Evolutionary conservation across 139 green algal genomes (phyloP).

Genomic region (Pleodorina starrii): DNA sequence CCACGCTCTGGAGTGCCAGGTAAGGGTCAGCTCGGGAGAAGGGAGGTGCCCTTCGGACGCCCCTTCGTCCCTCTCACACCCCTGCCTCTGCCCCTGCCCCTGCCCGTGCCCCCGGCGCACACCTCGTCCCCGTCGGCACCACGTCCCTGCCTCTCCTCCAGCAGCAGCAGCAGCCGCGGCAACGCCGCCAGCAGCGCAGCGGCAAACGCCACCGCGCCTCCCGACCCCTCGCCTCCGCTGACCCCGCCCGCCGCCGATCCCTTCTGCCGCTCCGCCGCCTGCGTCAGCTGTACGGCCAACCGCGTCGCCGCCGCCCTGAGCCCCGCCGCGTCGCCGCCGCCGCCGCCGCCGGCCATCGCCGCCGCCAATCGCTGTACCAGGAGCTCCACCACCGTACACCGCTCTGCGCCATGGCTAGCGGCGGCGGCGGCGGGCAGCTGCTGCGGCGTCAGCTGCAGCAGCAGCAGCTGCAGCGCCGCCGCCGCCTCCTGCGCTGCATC

Average conservation of each 20-base stretch:
- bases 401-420: background rate
- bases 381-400: background rate
- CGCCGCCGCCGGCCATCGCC: background rate
- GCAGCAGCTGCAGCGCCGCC: slow-evolving; percentile 8
- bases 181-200: background rate
- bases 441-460: background rate
- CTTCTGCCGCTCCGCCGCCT: background rate
- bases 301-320: slow-evolving; percentile 4
- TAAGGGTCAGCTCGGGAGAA: too few species aligned
- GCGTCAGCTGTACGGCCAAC: slow-evolving; percentile 9
- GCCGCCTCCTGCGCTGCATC: background rate
- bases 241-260: background rate
- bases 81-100: too few species aligned
- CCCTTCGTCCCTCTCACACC: too few species aligned
- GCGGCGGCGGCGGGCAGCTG: background rate
- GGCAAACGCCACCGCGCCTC: background rate
- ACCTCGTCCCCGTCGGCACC: background rate
- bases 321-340: background rate
- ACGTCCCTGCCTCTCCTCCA: background rate
- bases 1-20: too few species aligned
- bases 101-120: too few species aligned
- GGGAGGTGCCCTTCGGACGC: too few species aligned
- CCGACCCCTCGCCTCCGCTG: background rate
- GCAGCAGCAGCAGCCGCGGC: slow-evolving; percentile 36
- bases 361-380: background rate